Conservation (phyloP, 306 rosid species). For the Inga oerstediana region DNA sequence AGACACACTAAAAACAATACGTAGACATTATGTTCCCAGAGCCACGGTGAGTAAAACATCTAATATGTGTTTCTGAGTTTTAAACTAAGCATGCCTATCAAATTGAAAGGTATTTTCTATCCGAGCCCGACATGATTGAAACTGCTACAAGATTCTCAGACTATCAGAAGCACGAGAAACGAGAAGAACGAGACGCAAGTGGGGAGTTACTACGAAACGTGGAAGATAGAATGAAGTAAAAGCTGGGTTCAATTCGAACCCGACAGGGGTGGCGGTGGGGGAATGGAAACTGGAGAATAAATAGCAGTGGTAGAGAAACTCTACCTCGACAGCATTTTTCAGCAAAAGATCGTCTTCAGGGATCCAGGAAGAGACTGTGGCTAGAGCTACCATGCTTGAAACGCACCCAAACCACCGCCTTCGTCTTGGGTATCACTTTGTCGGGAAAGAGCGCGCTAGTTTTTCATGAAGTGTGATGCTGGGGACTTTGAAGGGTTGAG, state of each 20-base stretch:
- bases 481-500: not conserved
- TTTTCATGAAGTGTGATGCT: not conserved
- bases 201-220: not conserved
- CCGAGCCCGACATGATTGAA: not conserved
- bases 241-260: not conserved
- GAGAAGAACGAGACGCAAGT: not conserved
- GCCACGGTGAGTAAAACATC: not conserved
- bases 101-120: not conserved
- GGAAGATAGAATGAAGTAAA: not conserved
- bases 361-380: constrained; percentile 59
- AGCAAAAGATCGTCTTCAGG: constrained; percentile 85
- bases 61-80: not conserved
- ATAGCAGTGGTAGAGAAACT: not conserved
- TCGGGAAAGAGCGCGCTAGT: not conserved
- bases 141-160: not conserved
- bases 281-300: not conserved
- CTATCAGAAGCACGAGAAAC: not conserved
- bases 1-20: not conserved
- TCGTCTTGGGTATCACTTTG: not conserved
- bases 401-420: constrained; percentile 6
- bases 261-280: not conserved
- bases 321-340: constrained; percentile 88
- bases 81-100: not conserved
- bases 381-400: constrained; percentile 73
- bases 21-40: not conserved